phyloP scores from a whole-genome alignment of 1,139 yeast genomes.

The Candida anutae region DNA sequence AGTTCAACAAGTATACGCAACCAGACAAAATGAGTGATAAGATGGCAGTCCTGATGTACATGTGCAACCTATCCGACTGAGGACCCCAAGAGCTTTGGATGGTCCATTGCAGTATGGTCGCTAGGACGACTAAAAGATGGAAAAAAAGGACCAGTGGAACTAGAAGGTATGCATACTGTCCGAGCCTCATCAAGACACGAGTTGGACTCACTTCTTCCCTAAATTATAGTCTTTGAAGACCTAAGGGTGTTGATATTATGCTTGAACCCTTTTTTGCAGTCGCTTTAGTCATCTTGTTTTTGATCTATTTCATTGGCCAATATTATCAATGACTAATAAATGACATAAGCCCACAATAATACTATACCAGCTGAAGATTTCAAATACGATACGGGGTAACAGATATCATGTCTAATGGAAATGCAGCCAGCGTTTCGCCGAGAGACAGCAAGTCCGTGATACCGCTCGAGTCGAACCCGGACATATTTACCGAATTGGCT shows the following conservation, averaged over 20 bases:
- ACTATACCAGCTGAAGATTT: neutral
- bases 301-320: neutral
- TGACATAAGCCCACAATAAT: no score
- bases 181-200: no score
- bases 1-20: slow-evolving; percentile 5
- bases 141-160: neutral
- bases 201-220: no score
- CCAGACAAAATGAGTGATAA: slow-evolving; percentile 7
- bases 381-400: neutral
- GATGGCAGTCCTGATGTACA: slow-evolving; percentile 7
- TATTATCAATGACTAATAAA: no score
- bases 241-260: no score
- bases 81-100: no score
- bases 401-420: neutral
- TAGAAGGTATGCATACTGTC: neutral
- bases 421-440: neutral
- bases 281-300: no score
- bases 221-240: no score
- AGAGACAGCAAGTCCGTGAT: slow-evolving; percentile 36
- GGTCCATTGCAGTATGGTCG: no score
- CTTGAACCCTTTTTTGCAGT: no score
- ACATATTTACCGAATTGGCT: slow-evolving; percentile 68
- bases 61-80: no score
- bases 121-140: neutral
- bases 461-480: slow-evolving; percentile 90